A percentile compares a stretch with the other conserved stretches of the same genome.
Evolutionary conservation across 805 yeast species (phyloP).

Genomic region (Yarrowia sp.): DNA sequence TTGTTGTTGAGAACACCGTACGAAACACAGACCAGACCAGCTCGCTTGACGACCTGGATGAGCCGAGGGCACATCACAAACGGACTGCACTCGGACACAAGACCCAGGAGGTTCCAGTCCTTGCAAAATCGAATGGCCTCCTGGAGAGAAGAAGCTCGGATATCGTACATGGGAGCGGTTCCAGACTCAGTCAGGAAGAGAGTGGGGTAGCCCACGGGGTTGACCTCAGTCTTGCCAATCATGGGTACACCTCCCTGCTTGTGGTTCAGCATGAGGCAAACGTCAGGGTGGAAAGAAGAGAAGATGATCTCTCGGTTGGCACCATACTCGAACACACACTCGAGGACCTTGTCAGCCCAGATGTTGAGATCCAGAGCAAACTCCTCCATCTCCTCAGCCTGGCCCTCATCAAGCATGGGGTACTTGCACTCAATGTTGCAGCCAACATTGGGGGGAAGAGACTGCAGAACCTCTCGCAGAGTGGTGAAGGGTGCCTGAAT

Average conservation of each 20-base stretch:
- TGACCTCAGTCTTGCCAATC: constrained; percentile 10
- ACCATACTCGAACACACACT: constrained; percentile 73
- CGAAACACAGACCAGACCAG: constrained; percentile 89
- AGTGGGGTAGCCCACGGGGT: constrained; percentile 23
- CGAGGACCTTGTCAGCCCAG: constrained; percentile 84
- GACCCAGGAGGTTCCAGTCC: constrained; percentile 87
- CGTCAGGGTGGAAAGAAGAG: constrained; percentile 93
- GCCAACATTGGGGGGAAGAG: constrained; percentile 79
- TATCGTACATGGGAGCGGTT: constrained; percentile 80
- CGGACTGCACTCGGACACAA: constrained; percentile 85
- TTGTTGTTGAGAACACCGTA: constrained; percentile 83
- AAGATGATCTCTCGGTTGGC: constrained; percentile 82
- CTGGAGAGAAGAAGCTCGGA: constrained; percentile 82
- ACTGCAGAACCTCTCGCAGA: constrained; percentile 74
- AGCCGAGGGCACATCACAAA: constrained; percentile 86
- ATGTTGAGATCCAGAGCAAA: constrained; percentile 77
- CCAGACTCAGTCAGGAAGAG: constrained; percentile 89
- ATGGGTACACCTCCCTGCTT: constrained; percentile 95
- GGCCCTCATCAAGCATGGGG: constrained; percentile 93
- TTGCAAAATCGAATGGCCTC: constrained; percentile 88
- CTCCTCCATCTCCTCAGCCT: constrained; percentile 82
- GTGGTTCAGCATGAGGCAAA: constrained; percentile 77
- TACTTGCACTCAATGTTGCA: constrained; percentile 93
- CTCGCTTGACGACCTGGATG: constrained; percentile 84
- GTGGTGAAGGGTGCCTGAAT: constrained; percentile 93